These are phyloP conservation scores for Magnaporthiopsis rhizophila DNA, from an alignment of 2,329 filamentous ascomycete genomes.

Conservation along the genomic window DNA sequence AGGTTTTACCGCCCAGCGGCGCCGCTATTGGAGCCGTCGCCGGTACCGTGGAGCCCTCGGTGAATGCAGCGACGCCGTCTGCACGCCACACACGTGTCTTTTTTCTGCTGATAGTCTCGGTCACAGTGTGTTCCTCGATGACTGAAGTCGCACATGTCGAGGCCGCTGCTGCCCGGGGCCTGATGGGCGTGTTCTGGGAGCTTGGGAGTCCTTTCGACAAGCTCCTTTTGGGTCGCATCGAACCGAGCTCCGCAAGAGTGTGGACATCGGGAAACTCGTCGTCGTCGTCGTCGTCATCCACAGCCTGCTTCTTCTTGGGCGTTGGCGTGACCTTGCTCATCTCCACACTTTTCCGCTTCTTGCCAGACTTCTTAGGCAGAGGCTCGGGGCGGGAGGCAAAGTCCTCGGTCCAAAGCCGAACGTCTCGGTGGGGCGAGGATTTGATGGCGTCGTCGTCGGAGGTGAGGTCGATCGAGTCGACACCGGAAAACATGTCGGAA, in stretches of 20 bases:
- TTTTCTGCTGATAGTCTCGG: conserved; percentile 16
- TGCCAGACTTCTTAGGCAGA: conserved; percentile 27
- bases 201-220: conserved; percentile 2
- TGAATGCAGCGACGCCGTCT: conserved; percentile 4
- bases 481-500: conserved; percentile 1
- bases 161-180: conserved; percentile 1
- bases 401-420: conserved; percentile 35
- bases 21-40: not conserved
- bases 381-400: conserved; percentile 30
- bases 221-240: conserved; percentile 22
- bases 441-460: conserved; percentile 17
- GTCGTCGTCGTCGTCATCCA: conserved; percentile 23
- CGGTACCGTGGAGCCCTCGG: conserved; percentile 1
- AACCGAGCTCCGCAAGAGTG: conserved; percentile 33
- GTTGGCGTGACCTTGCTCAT: conserved; percentile 25
- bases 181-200: conserved; percentile 2
- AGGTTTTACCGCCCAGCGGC: not conserved
- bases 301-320: conserved; percentile 10
- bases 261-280: conserved; percentile 48
- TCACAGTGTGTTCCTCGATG: conserved; percentile 15
- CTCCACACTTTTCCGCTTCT: conserved; percentile 46
- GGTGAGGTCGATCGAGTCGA: conserved; percentile 25
- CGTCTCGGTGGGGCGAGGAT: conserved; percentile 21
- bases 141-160: conserved; percentile 10
- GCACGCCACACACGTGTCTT: conserved; percentile 14